Conservation (phyloP, 2,329 filamentous ascomycete species). For the Stemphylium lycopersici region DNA sequence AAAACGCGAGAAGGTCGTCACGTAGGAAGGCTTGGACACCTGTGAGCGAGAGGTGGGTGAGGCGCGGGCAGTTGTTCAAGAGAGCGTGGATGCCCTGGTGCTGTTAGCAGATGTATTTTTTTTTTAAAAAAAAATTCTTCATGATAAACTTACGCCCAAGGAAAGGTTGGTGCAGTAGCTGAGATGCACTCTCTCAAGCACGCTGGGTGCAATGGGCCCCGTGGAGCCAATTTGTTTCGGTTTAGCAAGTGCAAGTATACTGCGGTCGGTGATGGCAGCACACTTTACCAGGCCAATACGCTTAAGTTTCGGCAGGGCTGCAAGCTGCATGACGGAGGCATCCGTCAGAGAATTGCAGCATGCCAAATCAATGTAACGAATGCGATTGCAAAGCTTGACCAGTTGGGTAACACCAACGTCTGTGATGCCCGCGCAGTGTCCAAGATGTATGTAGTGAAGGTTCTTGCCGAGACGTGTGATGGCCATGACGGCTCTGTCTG, state of each 20-base stretch:
- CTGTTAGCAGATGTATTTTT: constrained; percentile 10
- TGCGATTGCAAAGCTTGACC: constrained; percentile 86
- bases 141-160: constrained; percentile 66
- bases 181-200: constrained; percentile 89
- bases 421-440: constrained; percentile 90
- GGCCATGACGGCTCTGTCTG: constrained; percentile 82
- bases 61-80: constrained; percentile 86
- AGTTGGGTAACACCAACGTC: constrained; percentile 85
- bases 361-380: constrained; percentile 96
- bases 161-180: constrained; percentile 92
- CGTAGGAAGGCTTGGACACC: constrained; percentile 90
- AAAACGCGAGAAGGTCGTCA: constrained; percentile 83
- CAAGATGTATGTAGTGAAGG: constrained; percentile 92
- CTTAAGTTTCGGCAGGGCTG: constrained; percentile 88
- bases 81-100: constrained; percentile 83
- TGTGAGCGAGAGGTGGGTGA: constrained; percentile 93
- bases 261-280: constrained; percentile 84
- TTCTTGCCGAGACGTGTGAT: constrained; percentile 94
- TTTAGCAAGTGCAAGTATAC: constrained; percentile 82
- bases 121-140: not conserved
- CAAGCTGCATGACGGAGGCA: constrained; percentile 80
- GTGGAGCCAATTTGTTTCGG: constrained; percentile 62
- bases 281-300: constrained; percentile 96
- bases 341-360: constrained; percentile 92
- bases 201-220: constrained; percentile 66